Conservation (phyloP, 306 rosid genomes). For the Quercus aquifolioides region DNA sequence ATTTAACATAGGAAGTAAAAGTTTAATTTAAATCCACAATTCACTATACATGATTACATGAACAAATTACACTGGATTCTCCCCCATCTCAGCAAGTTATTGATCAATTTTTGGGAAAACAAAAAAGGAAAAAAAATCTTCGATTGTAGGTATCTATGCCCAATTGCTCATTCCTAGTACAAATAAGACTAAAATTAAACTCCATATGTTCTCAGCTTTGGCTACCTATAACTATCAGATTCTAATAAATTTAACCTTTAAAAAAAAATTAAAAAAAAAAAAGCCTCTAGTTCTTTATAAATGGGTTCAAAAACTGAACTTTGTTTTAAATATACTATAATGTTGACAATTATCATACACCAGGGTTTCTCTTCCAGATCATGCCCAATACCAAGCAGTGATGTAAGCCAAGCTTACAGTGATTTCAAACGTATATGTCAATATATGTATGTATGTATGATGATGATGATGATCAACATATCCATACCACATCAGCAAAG, state of each 20-base stretch:
- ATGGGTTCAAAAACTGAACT: no score
- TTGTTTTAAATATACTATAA: not conserved
- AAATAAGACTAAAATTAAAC: not conserved
- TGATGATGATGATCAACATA: not conserved
- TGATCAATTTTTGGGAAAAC: not conserved
- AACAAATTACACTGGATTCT: not conserved
- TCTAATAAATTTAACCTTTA: not conserved
- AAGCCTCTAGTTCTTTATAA: no score
- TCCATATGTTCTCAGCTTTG: not conserved
- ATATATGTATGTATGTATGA: not conserved
- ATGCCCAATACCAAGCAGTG: not conserved
- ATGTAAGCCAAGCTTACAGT: not conserved
- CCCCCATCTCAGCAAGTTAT: not conserved
- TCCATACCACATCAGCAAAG: conserved; percentile 89
- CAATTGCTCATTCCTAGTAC: not conserved
- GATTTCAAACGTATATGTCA: not conserved
- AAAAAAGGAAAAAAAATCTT: not conserved
- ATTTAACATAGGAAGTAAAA: not conserved
- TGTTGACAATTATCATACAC: not conserved
- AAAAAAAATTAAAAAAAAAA: no score
- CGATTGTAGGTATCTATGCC: not conserved
- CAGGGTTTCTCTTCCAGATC: not conserved
- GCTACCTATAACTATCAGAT: not conserved
- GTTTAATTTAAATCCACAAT: not conserved
- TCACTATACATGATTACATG: not conserved